Evolutionary conservation across 208 protist genomes (phyloP), one percentile per base, ranked within the genome.

Genomic region (Vickermania spadyakhi): DNA sequence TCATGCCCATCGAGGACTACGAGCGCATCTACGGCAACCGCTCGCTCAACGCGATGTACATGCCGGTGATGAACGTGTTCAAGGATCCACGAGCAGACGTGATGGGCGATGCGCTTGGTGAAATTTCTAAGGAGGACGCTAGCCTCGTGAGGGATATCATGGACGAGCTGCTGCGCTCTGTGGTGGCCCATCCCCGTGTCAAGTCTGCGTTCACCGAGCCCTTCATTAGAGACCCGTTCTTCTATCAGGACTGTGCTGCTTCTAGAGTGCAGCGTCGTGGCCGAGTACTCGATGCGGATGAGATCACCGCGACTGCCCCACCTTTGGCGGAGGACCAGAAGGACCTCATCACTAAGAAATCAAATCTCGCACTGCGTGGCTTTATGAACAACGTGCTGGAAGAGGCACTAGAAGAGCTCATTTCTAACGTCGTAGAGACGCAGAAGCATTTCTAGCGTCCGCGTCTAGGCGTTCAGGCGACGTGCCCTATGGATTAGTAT

Each of bases 1-100:
- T 93, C 11, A 84, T 96, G 72, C 68, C 81, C 18, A 51, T 79
- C 23, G 83, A 90, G 21, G 73, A 72, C 50, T 93, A 79, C 65
- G 75, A 86, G 61, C 49, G 22, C 0, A 57, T 86, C 54, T 88
- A 81, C 64, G 86, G 82, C 3, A 66, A 31, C 5, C 66, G 67
- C 3, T 68, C 70, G 14, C 51, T 84, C 4, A 52, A 68, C 23
- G 41, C 66, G 25, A 65, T 65, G 41, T 80, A 83, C 70, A 67
- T 77, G 27, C 75, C 75, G 1, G 50, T 64, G 4, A 45, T 81
- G 28, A 56, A 60, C 51, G 58, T 60, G 22, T 64, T 62, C 49
- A 60, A 54, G 1, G 63, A 76, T 49, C 62, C 68, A n/a, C 36
- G 36, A n/a, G 36, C 36, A 18, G 58, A 42, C 26, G 58, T 45